A percentile compares a stretch with the other conserved stretches of the same genome.
These are phyloP conservation scores for Fusarium redolens DNA, from an alignment of 2,329 filamentous ascomycete genomes.

Conservation along the genomic window DNA sequence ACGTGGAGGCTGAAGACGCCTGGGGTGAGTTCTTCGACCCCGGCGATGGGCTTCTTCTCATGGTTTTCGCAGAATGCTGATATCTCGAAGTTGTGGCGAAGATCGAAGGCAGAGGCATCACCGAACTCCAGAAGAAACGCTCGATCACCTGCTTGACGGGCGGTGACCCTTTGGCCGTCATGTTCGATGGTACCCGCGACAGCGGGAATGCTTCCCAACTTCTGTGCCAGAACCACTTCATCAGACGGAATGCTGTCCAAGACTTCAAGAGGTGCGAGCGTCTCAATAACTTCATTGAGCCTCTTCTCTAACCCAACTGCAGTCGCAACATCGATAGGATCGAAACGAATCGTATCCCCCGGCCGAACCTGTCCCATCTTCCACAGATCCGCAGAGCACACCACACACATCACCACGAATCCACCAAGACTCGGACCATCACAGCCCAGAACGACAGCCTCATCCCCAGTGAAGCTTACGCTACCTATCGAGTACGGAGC, in stretches of 20 bases:
- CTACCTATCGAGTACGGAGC: constrained; percentile 55
- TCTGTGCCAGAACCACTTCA: background rate
- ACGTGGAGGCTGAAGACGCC: constrained; percentile 52
- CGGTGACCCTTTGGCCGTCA: constrained; percentile 25
- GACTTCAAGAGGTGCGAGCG: constrained; percentile 13
- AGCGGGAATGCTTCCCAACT: background rate
- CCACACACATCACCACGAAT: constrained; percentile 53
- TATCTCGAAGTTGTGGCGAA: constrained; percentile 50
- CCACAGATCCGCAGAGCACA: constrained; percentile 55
- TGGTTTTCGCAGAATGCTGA: constrained; percentile 50
- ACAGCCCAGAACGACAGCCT: constrained; percentile 52
- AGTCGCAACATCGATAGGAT: constrained; percentile 42
- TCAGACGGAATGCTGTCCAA: background rate
- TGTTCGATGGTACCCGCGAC: constrained; percentile 33
- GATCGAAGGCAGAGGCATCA: constrained; percentile 43
- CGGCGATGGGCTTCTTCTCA: constrained; percentile 40
- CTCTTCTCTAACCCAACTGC: constrained; percentile 42
- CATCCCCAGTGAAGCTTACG: constrained; percentile 57
- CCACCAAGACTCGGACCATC: constrained; percentile 57
- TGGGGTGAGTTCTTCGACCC: constrained; percentile 48
- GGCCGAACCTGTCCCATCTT: constrained; percentile 55
- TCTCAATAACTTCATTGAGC: constrained; percentile 39
- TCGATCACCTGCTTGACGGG: constrained; percentile 50
- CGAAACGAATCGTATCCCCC: constrained; percentile 52
- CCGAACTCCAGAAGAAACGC: constrained; percentile 52